Percentiles rank a stretch among this genome's conserved stretches.
These are phyloP conservation scores for Aplosporella prunicola DNA, from an alignment of 2,329 filamentous ascomycete genomes.

Conservation along the genomic window DNA sequence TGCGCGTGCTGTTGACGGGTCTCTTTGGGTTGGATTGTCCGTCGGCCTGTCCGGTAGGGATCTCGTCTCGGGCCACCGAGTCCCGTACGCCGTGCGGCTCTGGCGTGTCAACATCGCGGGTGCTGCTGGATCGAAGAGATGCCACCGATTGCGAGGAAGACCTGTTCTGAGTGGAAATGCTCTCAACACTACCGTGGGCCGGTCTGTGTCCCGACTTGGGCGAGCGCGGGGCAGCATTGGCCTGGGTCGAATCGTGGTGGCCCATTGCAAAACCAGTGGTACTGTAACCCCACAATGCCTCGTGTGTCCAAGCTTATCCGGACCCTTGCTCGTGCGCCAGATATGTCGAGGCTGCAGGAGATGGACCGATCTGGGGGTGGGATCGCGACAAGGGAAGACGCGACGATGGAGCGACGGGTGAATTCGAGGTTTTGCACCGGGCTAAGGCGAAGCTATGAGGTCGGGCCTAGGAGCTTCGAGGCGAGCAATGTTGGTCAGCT, in stretches of 20 bases:
- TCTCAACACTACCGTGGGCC: constrained; percentile 23
- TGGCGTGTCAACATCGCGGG: constrained; percentile 22
- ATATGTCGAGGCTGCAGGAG: background rate
- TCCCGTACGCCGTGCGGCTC: constrained; percentile 13
- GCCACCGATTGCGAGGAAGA: constrained; percentile 26
- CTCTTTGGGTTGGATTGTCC: constrained; percentile 7
- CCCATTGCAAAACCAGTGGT: constrained; percentile 21
- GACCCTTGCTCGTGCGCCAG: constrained; percentile 7
- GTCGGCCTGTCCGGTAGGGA: constrained; percentile 1
- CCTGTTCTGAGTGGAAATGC: constrained; percentile 19
- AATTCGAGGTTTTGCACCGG: too few relatives aligned
- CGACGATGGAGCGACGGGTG: too few relatives aligned
- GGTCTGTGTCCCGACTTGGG: background rate
- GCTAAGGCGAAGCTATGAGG: too few relatives aligned
- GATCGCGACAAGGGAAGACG: too few relatives aligned
- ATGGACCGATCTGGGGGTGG: too few relatives aligned
- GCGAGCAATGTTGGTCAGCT: too few relatives aligned
- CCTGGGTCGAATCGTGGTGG: constrained; percentile 16
- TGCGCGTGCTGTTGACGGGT: constrained; percentile 1
- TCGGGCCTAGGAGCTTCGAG: too few relatives aligned
- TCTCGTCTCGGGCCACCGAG: constrained; percentile 3
- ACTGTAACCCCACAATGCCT: constrained; percentile 7
- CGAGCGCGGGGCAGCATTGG: constrained; percentile 13
- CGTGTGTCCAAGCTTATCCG: constrained; percentile 10
- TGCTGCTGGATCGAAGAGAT: constrained; percentile 23